Percentiles rank a stretch among this genome's conserved stretches.
These are phyloP conservation scores for Beverwykella pulmonaria DNA, from an alignment of 495 filamentous ascomycete species.

Conservation along the genomic window DNA sequence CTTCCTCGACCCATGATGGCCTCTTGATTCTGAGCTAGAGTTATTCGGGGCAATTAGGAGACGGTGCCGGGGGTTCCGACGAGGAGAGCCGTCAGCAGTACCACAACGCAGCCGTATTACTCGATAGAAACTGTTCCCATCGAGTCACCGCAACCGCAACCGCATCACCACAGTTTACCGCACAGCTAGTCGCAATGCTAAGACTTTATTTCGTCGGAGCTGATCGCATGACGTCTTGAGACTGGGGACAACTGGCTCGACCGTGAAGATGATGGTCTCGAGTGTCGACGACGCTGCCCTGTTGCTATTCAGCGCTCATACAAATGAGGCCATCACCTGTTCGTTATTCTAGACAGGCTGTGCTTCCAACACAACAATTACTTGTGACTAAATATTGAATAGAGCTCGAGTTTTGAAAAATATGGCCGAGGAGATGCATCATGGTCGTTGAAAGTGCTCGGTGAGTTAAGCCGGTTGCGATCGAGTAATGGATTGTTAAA, in stretches of 20 bases:
- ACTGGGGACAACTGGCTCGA: background rate
- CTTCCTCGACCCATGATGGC: background rate
- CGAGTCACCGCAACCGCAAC: slow-evolving; percentile 30
- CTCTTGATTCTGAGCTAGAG: background rate
- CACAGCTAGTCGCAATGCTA: slow-evolving; percentile 2
- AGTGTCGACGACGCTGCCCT: background rate
- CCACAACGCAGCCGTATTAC: slow-evolving; percentile 27
- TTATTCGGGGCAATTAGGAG: background rate
- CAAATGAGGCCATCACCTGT: background rate
- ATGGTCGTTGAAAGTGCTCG: background rate
- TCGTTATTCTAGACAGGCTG: background rate
- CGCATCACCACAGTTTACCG: background rate
- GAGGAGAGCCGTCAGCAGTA: slow-evolving; percentile 4
- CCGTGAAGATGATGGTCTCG: background rate
- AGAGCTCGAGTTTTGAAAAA: background rate
- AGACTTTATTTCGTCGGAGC: slow-evolving; percentile 16
- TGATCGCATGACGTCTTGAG: slow-evolving; percentile 12
- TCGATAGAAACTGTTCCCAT: slow-evolving; percentile 34
- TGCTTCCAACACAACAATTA: background rate
- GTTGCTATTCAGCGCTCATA: background rate
- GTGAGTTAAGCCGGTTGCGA: slow-evolving; percentile 22
- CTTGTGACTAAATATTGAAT: background rate
- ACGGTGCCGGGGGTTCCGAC: too few species aligned
- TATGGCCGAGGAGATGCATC: slow-evolving; percentile 6
- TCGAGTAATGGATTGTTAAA: slow-evolving; percentile 36